Evolutionary conservation across 192 early-diverging fungal species (phyloP).

Genomic region (Haplosporangium gracile): DNA sequence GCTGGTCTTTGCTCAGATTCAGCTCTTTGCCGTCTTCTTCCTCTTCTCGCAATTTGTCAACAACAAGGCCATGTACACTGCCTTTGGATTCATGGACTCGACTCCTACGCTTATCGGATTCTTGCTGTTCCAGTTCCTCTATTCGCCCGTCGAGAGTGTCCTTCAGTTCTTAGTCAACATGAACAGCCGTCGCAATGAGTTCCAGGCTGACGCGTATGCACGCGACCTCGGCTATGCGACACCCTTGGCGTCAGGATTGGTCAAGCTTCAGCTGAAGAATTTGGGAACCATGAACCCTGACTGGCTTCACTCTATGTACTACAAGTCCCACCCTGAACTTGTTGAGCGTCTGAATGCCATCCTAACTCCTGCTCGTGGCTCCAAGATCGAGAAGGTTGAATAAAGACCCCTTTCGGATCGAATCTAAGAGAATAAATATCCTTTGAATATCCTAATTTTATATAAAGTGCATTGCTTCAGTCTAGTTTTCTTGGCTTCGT

Average conservation of each 20-base stretch:
- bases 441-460: background rate
- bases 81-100: slow-evolving; percentile 84
- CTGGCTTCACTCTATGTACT: slow-evolving; percentile 89
- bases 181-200: slow-evolving; percentile 89
- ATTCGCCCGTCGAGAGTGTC: slow-evolving; percentile 83
- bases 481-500: background rate
- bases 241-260: slow-evolving; percentile 80
- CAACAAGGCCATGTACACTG: slow-evolving; percentile 79
- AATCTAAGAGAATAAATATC: background rate
- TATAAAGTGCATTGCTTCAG: background rate
- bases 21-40: slow-evolving; percentile 83
- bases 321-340: slow-evolving; percentile 93
- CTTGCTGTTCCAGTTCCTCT: slow-evolving; percentile 89
- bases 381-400: slow-evolving; percentile 38
- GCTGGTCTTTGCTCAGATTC: slow-evolving; percentile 79
- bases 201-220: slow-evolving; percentile 93
- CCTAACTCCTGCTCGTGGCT: slow-evolving; percentile 11
- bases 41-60: slow-evolving; percentile 83
- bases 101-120: slow-evolving; percentile 92
- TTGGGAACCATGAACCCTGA: slow-evolving; percentile 89
- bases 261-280: slow-evolving; percentile 94
- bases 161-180: slow-evolving; percentile 83
- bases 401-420: background rate
- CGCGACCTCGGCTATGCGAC: slow-evolving; percentile 85
- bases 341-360: slow-evolving; percentile 85